Base-by-base conservation (phyloP, 805 yeast species). In the Cyberlindnera xishuangbannaensis region DNA sequence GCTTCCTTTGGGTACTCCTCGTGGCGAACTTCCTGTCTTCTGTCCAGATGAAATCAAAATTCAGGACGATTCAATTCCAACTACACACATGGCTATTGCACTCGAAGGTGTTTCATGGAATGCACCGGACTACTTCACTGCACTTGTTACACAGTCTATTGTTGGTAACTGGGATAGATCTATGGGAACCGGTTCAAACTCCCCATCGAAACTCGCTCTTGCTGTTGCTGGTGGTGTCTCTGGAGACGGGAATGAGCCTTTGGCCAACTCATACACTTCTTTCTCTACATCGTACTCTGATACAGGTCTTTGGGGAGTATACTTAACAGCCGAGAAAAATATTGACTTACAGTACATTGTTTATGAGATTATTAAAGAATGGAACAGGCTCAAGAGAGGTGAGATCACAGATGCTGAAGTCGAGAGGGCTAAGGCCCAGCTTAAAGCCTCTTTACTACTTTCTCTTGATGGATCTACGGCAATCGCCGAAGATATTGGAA, bases 61-160 rank as follows among this genome's bases (percentile, higher is more conserved):
- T 37, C 79, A 80, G 48, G 96, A 92, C 48, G 76, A 76, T 43
- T 66, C 92, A 2, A 62, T 92, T 51, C 95, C 96, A 20, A 78
- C 77, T 7, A 87, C 97, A 2, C 94, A 92, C 61, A 75, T 88
- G 35, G 98, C 96, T 5, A 64, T 92, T 33, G 92, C 96, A 10
- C 80, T 92, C n/a, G 97, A 92, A 66, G 97, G 99, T 49, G 96
- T 88, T 16, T 81, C 95, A 24, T 92, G 99, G 99, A 81, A 83
- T 23, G 85, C 92, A 3, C 86, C 94, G 9, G 97, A 92, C 58
- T 92, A 88, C 63, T 88, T 87, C 67, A 82, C 94, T 14, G 96
- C 95, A 1, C 71, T 94, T 25, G 95, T 90, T 1, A 94, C 97
- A 6, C 97, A 92, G 64, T 96, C 97, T 9, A 82, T 92, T 37